These are phyloP conservation scores for Knoxia roxburghii DNA, from an alignment of 257 asterid species.

Conservation along the genomic window DNA sequence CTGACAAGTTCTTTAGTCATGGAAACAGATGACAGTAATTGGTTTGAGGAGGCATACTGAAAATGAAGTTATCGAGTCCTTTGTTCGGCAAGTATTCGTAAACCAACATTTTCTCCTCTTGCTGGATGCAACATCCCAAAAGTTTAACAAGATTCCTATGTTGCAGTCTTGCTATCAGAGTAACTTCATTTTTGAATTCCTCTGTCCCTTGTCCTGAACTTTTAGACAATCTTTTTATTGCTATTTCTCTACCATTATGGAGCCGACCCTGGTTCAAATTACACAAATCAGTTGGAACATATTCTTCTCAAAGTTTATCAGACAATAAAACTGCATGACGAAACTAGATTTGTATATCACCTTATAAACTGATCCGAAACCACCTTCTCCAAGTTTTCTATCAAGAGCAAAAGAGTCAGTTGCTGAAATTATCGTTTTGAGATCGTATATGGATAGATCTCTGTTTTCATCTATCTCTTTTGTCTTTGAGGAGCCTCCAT, in stretches of 20 bases:
- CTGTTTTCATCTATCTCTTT: conserved; percentile 17
- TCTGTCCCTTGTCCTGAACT: conserved; percentile 27
- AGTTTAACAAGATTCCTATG: conserved; percentile 34
- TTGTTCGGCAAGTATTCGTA: conserved; percentile 33
- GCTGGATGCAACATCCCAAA: conserved; percentile 27
- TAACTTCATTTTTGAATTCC: conserved; percentile 35
- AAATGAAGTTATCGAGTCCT: conserved; percentile 30
- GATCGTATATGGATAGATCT: conserved; percentile 19
- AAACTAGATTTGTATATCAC: conserved; percentile 3
- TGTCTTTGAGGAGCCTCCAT: conserved; percentile 13
- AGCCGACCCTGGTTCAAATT: conserved; percentile 21
- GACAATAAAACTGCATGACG: not conserved
- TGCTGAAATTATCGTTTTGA: conserved; percentile 17
- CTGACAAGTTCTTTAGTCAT: not conserved
- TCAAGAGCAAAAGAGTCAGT: conserved; percentile 20
- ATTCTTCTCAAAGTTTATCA: not conserved
- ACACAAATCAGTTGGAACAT: not conserved
- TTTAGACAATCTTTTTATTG: conserved; percentile 27
- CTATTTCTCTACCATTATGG: conserved; percentile 22
- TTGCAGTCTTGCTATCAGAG: conserved; percentile 27
- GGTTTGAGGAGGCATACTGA: conserved; percentile 11
- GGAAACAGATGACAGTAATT: not conserved
- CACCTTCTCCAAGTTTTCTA: conserved; percentile 29
- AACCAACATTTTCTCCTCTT: conserved; percentile 29
- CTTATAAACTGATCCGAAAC: conserved; percentile 33